phyloP scores from a whole-genome alignment of 257 asterid species.

The Ligustrum vulgare region DNA sequence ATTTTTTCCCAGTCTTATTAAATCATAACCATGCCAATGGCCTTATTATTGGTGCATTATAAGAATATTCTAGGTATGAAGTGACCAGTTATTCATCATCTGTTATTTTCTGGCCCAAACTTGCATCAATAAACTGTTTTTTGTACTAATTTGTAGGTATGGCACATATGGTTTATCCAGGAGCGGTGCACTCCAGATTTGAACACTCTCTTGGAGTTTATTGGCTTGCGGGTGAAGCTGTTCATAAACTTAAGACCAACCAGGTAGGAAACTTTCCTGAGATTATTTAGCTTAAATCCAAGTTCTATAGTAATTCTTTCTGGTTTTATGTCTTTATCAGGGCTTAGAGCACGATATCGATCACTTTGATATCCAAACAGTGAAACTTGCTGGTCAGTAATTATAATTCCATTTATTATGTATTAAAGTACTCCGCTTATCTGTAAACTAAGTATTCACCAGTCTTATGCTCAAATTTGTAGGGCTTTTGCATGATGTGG shows the following conservation, averaged over 20 bases:
- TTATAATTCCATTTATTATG: neutral
- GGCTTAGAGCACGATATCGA: conserved; percentile 90
- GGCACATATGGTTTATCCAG: conserved; percentile 88
- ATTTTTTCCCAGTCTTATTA: conserved; percentile 13
- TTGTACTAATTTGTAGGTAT: conserved; percentile 49
- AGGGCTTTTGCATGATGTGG: conserved; percentile 95
- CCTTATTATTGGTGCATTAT: conserved; percentile 6
- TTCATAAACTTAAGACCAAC: conserved; percentile 62
- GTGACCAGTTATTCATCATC: neutral
- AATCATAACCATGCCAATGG: conserved; percentile 2
- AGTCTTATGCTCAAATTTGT: conserved; percentile 22
- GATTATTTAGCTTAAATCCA: conserved; percentile 6
- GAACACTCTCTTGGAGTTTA: conserved; percentile 96
- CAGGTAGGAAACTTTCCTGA: conserved; percentile 50
- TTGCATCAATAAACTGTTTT: conserved; percentile 14
- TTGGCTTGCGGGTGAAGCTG: conserved; percentile 87
- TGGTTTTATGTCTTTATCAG: conserved; percentile 40
- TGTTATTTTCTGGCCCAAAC: conserved; percentile 5
- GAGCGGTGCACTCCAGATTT: conserved; percentile 82
- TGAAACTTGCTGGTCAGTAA: conserved; percentile 81
- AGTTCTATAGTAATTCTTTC: conserved; percentile 1
- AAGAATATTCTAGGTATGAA: conserved; percentile 37
- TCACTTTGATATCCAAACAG: conserved; percentile 69
- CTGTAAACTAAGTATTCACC: conserved; percentile 21
- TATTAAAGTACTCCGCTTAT: conserved; percentile 11